Evolutionary conservation across 768 basidiomycete genomes (phyloP), one percentile per base, ranked within the genome.

Genomic region (Calocera viscosa): DNA sequence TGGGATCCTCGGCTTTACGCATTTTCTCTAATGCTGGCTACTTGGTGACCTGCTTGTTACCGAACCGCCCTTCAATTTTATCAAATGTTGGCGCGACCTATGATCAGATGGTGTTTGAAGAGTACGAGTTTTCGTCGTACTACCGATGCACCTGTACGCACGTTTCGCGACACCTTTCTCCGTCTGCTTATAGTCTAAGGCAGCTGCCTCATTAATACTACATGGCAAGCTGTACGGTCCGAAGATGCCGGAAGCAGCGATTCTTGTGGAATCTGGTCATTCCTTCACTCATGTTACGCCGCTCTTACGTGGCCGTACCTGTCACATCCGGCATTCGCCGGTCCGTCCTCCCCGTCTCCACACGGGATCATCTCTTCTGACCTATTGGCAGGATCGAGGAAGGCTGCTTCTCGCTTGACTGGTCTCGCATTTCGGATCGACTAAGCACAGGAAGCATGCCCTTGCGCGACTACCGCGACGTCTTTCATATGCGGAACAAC

Each of bases 51-150:
- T 97, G 38, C 79, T 97, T 63, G 83, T 97, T 66, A 96, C 95
- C 3, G 94, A 97, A 77, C 93, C 94, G 3, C 91, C 91, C 74
- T 90, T 95, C 82, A 94, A 97, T 77, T n/a, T 79, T 94, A 10
- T 90, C 91, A 28, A 93, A 91, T 73, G 84, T 96, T 14, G 91
- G 93, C 76, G 90, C 93, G 30, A 83, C 90, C 35, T 94, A 94
- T 72, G 94, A 98, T 74, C 92, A 97, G 76, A 89, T 98, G 74
- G 81, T 95, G 1, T 97, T 96, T 72, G 94, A 97, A 75, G 93
- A 97, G 77, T 98, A 94, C 78, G 94, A 94, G 72, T 96, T 95
- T 73, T 80, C 82, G 60, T 85, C 90, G 60, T 93, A 90, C 75
- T 81, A 84, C 72, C 83, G 93, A 32, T 86, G 86, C 73, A 85